Base-by-base conservation (phyloP, 345 rosid genomes). In the Populus simonii region DNA sequence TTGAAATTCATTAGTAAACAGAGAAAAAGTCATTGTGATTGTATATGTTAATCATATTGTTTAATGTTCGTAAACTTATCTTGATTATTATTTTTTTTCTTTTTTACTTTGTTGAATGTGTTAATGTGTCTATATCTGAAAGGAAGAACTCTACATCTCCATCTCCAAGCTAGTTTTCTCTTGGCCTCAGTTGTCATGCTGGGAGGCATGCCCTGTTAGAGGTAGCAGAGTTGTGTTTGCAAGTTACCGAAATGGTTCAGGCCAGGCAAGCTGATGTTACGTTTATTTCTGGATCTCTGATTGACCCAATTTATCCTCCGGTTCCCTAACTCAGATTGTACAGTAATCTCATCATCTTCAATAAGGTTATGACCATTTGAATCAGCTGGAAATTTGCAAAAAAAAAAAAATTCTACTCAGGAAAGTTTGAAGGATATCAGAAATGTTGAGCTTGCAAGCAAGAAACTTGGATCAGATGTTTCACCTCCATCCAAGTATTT, bases 151-250 rank as follows among this genome's bases (percentile, higher is more conserved):
- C 78, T 22, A 23, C 49, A 70, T 70, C 62, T 74, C 82, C 49
- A 70, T 70, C 62, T 74, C 82, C 66, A 63, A 36, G 66, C 45
- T 70, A 72, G 6, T 57, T 63, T 80, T 80, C 78, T 68, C 71
- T 62, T 80, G 75, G 79, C 82, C 75, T 69, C 78, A 70, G n/a
- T 65, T 74, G 33, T 35, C 74, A 11, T 80, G 79, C 38, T 8
- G 13, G 39, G 71, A 74, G 0, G 59, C 43, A 20, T 38, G 59
- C 70, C 74, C 75, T 59, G 53, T 43, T 47, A 68, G 82, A 61
- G 82, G 78, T 63, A 80, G 82, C 75, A 80, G 79, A 74, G 78
- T 70, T 70, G 70, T 80, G 13, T 80, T 80, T 62, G 75, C 72
- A 16, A 80, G 79, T 74, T 80, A 80, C 43, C 35, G 75, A 39